Evolutionary conservation across 768 basidiomycete species (phyloP).

Genomic region (Erythrobasidium yunnanense): DNA sequence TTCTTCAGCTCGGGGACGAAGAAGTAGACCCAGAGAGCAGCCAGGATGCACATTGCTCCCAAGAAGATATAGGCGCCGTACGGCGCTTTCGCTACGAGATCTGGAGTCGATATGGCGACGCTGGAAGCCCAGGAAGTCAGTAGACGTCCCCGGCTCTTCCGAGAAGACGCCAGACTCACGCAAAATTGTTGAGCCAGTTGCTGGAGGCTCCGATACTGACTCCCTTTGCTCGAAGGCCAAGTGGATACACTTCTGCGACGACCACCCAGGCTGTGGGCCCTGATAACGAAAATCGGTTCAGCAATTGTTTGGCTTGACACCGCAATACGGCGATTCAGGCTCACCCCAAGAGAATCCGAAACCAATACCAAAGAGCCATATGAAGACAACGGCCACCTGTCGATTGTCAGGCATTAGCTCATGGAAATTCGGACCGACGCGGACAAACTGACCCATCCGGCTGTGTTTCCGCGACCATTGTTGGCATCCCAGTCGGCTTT

Average conservation of each 20-base stretch:
- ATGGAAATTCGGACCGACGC: no score
- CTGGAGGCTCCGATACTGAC: constrained; percentile 7
- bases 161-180: background rate
- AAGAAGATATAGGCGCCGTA: constrained; percentile 12
- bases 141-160: background rate
- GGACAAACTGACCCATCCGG: no score
- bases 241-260: background rate
- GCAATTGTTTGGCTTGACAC: no score
- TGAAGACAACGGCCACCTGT: constrained; percentile 54
- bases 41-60: constrained; percentile 1
- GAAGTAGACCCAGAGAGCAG: constrained; percentile 55
- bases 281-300: no score
- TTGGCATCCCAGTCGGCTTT: constrained; percentile 50
- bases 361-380: constrained; percentile 65
- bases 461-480: constrained; percentile 45
- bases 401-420: no score
- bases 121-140: background rate
- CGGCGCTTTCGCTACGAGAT: background rate
- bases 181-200: constrained; percentile 16
- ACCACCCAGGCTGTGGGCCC: background rate
- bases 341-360: constrained; percentile 70
- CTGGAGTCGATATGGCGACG: background rate
- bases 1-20: constrained; percentile 74
- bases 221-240: background rate
- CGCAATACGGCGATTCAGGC: background rate